Evolutionary conservation across 768 basidiomycete species (phyloP).

Genomic region (Amanita rubescens): DNA sequence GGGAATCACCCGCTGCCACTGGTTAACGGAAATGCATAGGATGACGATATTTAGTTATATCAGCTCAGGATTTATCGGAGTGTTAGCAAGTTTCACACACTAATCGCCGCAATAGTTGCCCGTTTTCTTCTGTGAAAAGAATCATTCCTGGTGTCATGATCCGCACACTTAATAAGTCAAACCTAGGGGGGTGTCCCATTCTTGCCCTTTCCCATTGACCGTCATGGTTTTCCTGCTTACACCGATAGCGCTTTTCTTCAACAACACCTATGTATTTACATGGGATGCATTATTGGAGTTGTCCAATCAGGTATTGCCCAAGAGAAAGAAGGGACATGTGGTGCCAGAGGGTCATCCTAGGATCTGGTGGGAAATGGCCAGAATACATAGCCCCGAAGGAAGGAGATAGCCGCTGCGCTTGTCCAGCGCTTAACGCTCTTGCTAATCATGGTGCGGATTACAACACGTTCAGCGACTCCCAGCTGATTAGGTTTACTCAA

Average conservation of each 20-base stretch:
- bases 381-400: slow-evolving; percentile 50
- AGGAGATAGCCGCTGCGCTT: slow-evolving; percentile 65
- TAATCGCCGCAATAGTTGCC: too few relatives aligned
- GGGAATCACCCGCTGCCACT: too few relatives aligned
- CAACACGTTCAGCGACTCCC: slow-evolving; percentile 8
- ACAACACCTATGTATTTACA: slow-evolving; percentile 26
- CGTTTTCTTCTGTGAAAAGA: background rate
- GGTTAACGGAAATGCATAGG: too few relatives aligned
- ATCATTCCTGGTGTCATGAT: background rate
- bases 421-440: slow-evolving; percentile 73
- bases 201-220: slow-evolving; percentile 1
- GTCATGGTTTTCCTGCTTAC: slow-evolving; percentile 25
- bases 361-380: slow-evolving; percentile 61
- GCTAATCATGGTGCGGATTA: slow-evolving; percentile 66
- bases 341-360: slow-evolving; percentile 48
- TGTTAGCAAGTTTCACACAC: too few relatives aligned
- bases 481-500: slow-evolving; percentile 11
- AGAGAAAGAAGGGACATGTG: slow-evolving; percentile 44
- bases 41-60: too few relatives aligned
- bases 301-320: slow-evolving; percentile 44
- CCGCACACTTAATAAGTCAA: too few relatives aligned
- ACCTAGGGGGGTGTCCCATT: background rate
- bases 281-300: slow-evolving; percentile 50
- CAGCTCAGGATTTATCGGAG: too few relatives aligned
- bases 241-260: slow-evolving; percentile 21